Base-by-base conservation (phyloP, 2,329 filamentous ascomycete species). In the Didymella pinodella region DNA sequence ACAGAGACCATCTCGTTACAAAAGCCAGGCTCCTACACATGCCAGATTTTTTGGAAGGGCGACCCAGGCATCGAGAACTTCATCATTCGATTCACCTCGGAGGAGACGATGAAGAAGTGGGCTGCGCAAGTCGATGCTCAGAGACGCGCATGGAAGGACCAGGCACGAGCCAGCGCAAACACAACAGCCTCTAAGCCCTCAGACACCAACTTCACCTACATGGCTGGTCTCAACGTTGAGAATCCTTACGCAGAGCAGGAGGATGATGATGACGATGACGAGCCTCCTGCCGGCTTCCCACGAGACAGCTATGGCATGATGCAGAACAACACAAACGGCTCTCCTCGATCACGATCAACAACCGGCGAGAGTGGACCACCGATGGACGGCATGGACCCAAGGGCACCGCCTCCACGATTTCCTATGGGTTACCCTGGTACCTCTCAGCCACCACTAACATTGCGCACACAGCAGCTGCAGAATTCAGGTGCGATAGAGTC, bases 31-130 rank as follows among this genome's bases (percentile, higher is more conserved):
- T 94, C 92, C 11, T 97, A 98, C 75, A 94, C 91, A 2, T 91
- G 97, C 61, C 94, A 98, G 74, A 98, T 99, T 55, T 97, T 93
- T 84, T 99, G 95, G 95, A 98, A 95, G 79, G 94, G 94, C 32
- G 94, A 98, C 65, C 92, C 93, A 0, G 92, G 92, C 4, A 92
- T 97, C 31, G 94, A 99, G 75, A 97, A 96, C 73, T 98, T 99
- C 76, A 89, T 94, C 69, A 96, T 99, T 73, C 91, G 92, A 66
- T 98, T 97, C 77, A 85, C 87, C 49, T 95, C 94, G 61, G 95
- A 99, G 76, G 93, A 97, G 66, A 88, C 85, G 14, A 93, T 98
- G 88, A 93, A 90, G 78, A 97, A 94, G 74, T 99, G 95, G 95
- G 89, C 90, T 28, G 82, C 83, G 8, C 88, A 91, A 40, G 87